Evolutionary conservation across 768 basidiomycete genomes (phyloP).

Genomic region (Xerocomus spinulosus): DNA sequence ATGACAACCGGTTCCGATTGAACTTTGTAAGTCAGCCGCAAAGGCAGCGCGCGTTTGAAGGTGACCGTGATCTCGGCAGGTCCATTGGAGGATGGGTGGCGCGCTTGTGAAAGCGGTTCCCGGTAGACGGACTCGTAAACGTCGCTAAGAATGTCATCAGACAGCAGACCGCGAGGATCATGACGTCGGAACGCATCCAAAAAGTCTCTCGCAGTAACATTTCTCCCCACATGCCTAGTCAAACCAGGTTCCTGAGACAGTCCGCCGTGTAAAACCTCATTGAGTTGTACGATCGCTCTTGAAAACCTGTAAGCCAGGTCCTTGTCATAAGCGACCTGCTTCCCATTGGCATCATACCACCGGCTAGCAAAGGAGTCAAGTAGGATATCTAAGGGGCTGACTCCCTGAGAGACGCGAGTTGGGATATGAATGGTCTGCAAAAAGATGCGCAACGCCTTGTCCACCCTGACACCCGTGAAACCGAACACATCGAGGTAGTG

Average conservation of each 20-base stretch:
- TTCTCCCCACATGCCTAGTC: conserved; percentile 49
- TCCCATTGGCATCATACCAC: conserved; percentile 88
- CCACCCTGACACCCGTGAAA: conserved; percentile 76
- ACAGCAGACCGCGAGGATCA: conserved; percentile 65
- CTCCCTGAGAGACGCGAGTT: conserved; percentile 32
- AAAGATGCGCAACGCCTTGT: conserved; percentile 87
- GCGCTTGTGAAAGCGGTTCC: conserved; percentile 70
- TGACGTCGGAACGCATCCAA: conserved; percentile 75
- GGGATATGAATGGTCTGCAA: conserved; percentile 76
- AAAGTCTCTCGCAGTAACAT: conserved; percentile 74
- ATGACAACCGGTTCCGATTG: conserved; percentile 88
- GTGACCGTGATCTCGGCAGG: conserved; percentile 54
- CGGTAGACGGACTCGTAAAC: conserved; percentile 74
- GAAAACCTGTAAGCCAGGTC: conserved; percentile 75
- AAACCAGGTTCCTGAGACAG: conserved; percentile 58
- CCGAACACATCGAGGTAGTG: conserved; percentile 87
- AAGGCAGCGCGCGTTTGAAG: conserved; percentile 70
- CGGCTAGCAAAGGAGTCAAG: conserved; percentile 81
- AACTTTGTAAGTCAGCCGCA: conserved; percentile 77
- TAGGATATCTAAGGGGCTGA: conserved; percentile 47
- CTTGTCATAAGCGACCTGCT: conserved; percentile 73
- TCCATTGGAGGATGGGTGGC: conserved; percentile 38
- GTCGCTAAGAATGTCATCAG: conserved; percentile 70
- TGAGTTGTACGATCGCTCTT: conserved; percentile 79
- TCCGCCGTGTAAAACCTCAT: conserved; percentile 80